Evolutionary conservation across 2,329 filamentous ascomycete genomes (phyloP).

Genomic region (Calonectria pseudoturangicola): DNA sequence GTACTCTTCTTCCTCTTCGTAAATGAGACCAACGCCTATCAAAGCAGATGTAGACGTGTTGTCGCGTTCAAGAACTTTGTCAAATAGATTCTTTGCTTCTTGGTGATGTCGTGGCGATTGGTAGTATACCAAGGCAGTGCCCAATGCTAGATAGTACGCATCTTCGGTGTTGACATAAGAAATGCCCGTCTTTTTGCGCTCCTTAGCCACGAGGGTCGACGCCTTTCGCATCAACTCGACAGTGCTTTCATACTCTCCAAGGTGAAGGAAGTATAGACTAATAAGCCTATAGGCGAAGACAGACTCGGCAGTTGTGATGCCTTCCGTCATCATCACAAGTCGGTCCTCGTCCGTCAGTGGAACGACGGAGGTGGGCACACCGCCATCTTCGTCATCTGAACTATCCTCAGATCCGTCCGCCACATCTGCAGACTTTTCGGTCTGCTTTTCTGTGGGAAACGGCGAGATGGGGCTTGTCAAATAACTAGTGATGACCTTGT

Average conservation of each 20-base stretch:
- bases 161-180: constrained; percentile 82
- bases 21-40: constrained; percentile 92
- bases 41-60: constrained; percentile 86
- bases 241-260: constrained; percentile 89
- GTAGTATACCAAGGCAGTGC: constrained; percentile 91
- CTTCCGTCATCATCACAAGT: constrained; percentile 86
- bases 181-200: constrained; percentile 81
- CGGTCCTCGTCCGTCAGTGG: constrained; percentile 85
- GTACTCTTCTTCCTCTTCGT: constrained; percentile 95
- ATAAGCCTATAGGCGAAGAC: constrained; percentile 89
- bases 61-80: constrained; percentile 85
- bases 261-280: constrained; percentile 86
- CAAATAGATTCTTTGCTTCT: constrained; percentile 91
- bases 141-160: constrained; percentile 84
- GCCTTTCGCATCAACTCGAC: constrained; percentile 88
- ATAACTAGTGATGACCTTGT: constrained; percentile 88
- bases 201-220: constrained; percentile 74
- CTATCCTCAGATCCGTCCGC: constrained; percentile 70
- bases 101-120: constrained; percentile 92
- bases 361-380: constrained; percentile 71
- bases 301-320: constrained; percentile 80
- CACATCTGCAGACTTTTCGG: constrained; percentile 47
- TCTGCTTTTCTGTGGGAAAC: constrained; percentile 72
- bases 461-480: constrained; percentile 89
- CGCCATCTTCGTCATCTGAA: constrained; percentile 75